Conservation (phyloP, 140 eudicot genomes). For the Erigeron philadelphicus region DNA sequence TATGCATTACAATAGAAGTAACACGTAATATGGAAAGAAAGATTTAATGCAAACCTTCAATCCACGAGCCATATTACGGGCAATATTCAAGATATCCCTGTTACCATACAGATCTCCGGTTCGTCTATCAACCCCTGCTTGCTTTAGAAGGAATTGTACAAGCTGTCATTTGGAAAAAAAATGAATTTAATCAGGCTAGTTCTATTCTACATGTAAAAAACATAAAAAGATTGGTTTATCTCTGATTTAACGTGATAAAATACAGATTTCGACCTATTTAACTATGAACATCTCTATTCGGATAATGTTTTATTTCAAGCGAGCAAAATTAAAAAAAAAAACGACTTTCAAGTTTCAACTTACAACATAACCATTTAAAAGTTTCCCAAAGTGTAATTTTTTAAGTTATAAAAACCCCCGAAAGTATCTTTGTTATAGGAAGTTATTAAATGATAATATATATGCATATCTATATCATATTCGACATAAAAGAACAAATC, state of each 20-base stretch:
- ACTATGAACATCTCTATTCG: neutral
- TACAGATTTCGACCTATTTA: neutral
- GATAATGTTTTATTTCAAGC: neutral
- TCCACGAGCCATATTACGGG: slow-evolving; percentile 99
- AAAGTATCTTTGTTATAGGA: neutral
- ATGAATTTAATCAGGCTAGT: slow-evolving; percentile 20
- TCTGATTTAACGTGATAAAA: neutral
- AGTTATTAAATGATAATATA: neutral
- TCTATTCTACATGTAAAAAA: neutral
- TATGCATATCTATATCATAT: too few species aligned
- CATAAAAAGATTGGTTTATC: neutral
- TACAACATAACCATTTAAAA: neutral
- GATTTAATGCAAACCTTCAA: slow-evolving; percentile 51
- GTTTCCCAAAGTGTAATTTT: neutral
- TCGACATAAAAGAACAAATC: too few species aligned
- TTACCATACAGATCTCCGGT: slow-evolving; percentile 99
- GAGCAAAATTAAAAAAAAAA: neutral
- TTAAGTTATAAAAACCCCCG: neutral
- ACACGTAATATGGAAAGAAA: neutral
- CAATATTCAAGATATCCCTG: slow-evolving; percentile 78
- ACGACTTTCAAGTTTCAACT: too few species aligned
- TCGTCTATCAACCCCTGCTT: slow-evolving; percentile 90
- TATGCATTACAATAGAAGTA: slow-evolving; percentile 2
- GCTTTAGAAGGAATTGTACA: slow-evolving; percentile 88
- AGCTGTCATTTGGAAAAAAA: slow-evolving; percentile 54